These are phyloP conservation scores for Coniochaeta pulveracea DNA, from an alignment of 2,329 filamentous ascomycete species.

Conservation along the genomic window DNA sequence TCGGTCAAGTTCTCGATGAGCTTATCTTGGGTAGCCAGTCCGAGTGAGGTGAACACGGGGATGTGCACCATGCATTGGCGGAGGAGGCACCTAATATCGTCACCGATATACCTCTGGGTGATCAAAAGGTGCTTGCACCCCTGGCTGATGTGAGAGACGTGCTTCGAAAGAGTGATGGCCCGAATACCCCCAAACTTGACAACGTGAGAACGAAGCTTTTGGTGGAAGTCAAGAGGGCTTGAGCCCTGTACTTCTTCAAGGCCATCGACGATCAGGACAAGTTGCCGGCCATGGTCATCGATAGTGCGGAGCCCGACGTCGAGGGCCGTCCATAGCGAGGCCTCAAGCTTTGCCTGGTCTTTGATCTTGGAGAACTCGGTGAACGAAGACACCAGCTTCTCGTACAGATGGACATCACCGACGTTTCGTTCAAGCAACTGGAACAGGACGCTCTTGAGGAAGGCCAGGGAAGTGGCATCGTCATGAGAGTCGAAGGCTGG, in stretches of 20 bases:
- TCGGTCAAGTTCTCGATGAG: constrained; percentile 17
- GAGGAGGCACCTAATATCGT: constrained; percentile 21
- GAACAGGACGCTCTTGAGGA: constrained; percentile 23
- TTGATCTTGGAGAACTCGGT: constrained; percentile 13
- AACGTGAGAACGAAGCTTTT: constrained; percentile 17
- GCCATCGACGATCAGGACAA: constrained; percentile 24
- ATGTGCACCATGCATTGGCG: constrained; percentile 14
- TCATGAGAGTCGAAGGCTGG: constrained; percentile 18
- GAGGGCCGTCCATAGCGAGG: constrained; percentile 21
- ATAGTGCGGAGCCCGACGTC: constrained; percentile 19
- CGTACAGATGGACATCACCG: constrained; percentile 22
- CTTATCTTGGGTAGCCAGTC: constrained; percentile 10
- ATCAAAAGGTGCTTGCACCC: constrained; percentile 20
- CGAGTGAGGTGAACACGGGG: constrained; percentile 12
- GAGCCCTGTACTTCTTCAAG: constrained; percentile 21
- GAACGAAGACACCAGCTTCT: constrained; percentile 18
- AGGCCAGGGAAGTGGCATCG: constrained; percentile 18
- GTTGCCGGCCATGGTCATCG: constrained; percentile 14
- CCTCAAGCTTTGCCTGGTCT: constrained; percentile 15
- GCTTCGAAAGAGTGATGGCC: constrained; percentile 24
- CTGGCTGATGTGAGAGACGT: constrained; percentile 18
- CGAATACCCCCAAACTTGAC: constrained; percentile 16
- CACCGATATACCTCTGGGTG: constrained; percentile 18
- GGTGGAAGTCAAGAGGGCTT: constrained; percentile 17
- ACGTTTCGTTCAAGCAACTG: constrained; percentile 26